Evolutionary conservation across 345 rosid species (phyloP).

Genomic region (Linum tenue): DNA sequence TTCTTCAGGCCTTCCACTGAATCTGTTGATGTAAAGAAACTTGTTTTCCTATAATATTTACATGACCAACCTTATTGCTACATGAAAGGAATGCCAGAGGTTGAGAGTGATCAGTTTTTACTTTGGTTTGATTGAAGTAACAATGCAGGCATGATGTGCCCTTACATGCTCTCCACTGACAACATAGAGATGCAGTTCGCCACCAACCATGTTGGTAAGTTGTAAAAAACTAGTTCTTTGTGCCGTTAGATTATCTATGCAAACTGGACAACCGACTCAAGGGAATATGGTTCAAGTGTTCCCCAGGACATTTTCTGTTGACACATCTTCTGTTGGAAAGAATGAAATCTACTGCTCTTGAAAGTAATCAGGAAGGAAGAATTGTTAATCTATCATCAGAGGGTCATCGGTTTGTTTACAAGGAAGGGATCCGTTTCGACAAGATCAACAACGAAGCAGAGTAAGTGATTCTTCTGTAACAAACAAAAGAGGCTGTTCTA

Average conservation of each 20-base stretch:
- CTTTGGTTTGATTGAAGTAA: background rate
- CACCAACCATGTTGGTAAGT: conserved; percentile 48
- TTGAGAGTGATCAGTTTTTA: too few species aligned
- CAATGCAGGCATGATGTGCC: conserved; percentile 24
- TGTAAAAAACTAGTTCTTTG: background rate
- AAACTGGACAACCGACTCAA: background rate
- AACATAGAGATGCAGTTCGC: conserved; percentile 47
- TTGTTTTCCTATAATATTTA: background rate
- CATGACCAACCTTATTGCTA: background rate
- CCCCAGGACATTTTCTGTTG: conserved; percentile 29
- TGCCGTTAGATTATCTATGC: background rate
- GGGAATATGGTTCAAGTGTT: background rate
- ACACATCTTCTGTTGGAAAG: conserved; percentile 36
- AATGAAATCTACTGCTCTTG: conserved; percentile 35
- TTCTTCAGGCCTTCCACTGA: conserved; percentile 3
- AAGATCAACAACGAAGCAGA: conserved; percentile 33
- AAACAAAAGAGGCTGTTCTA: background rate
- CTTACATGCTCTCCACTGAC: conserved; percentile 43
- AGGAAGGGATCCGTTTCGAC: conserved; percentile 38
- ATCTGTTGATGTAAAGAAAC: background rate
- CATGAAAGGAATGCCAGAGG: background rate
- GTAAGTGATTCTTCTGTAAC: conserved; percentile 14
- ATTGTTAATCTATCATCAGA: conserved; percentile 38
- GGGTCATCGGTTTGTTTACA: conserved; percentile 29
- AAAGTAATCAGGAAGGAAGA: conserved; percentile 38